Conservation (phyloP, 169 alveolate genomes). For the Plasmodium relictum region DNA sequence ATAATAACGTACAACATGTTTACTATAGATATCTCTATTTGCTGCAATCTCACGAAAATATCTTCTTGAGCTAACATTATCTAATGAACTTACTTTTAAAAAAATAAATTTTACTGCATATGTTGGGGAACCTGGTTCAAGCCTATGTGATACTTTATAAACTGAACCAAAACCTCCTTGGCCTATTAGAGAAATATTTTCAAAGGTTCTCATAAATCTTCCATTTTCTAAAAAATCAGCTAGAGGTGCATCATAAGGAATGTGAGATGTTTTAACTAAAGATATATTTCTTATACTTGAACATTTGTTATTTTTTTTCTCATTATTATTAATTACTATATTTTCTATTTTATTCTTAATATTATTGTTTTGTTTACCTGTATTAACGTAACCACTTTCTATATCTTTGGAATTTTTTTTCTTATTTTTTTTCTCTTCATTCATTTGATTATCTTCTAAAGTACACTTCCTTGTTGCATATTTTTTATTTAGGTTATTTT, state of each 20-base stretch:
- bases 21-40: conserved; percentile 90
- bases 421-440: conserved; percentile 31
- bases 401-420: conserved; percentile 10
- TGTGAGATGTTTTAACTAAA: conserved; percentile 40
- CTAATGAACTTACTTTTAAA: conserved; percentile 86
- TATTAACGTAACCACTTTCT: not conserved
- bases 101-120: conserved; percentile 91
- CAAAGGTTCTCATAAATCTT: conserved; percentile 88
- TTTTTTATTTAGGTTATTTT: conserved; percentile 14
- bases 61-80: conserved; percentile 88
- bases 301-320: conserved; percentile 28
- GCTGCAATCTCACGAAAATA: conserved; percentile 93
- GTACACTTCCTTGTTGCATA: not conserved
- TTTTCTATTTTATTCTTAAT: conserved; percentile 15
- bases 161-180: conserved; percentile 94
- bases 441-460: conserved; percentile 12
- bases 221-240: conserved; percentile 90
- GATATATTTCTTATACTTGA: conserved; percentile 58
- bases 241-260: conserved; percentile 75
- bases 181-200: conserved; percentile 88
- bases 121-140: conserved; percentile 91
- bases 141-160: conserved; percentile 89
- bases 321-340: conserved; percentile 27
- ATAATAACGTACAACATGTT: conserved; percentile 92
- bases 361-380: conserved; percentile 12